Base-by-base conservation (phyloP, 306 rosid genomes). In the Phaseolus lunatus region DNA sequence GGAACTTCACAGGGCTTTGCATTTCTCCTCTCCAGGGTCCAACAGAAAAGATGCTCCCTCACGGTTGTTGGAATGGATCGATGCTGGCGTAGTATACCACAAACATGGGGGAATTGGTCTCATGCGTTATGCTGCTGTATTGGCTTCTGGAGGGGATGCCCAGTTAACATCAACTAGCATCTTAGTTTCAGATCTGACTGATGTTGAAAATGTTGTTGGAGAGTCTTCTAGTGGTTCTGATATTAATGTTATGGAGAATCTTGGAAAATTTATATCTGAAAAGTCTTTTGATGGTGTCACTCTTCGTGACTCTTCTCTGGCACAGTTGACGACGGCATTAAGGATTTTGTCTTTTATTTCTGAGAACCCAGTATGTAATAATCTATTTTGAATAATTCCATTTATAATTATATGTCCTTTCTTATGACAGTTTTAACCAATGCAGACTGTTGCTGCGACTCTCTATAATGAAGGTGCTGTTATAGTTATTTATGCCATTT, bases 131-230 rank as follows among this genome's bases (percentile, higher is more conserved):
- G 97, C 97, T 85, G 97, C 99, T 67, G 89, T 89, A 62, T 82
- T 95, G 86, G 97, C 90, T 84, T 92, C 99, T 39, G 99, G 97
- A 75, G 97, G 97, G 73, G 99, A 95, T 86, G 99, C 97, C 37
- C 94, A 92, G 81, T 88, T 91, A 78, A 92, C 84, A 75, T 88
- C 94, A 81, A 86, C 87, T 66, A 87, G 86, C 70, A 78, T 89
- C 72, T 85, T 90, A 78, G 96, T 88, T 70, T 88, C 99, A 31
- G 99, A 95, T 85, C 74, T 95, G 78, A 89, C 94, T 33, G 99
- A 95, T 86, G 89, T 80, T 77, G 99, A 92, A 70, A 89, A 82
- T 90, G 86, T 83, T 57, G 90, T 88, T 70, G 99, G 97, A 78
- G 99, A 95, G 75, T 48, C 89, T 70, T 85, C 91, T 4, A 48